Conservation (phyloP, 78 protist genomes). For the Dictyostelium intermedium region DNA sequence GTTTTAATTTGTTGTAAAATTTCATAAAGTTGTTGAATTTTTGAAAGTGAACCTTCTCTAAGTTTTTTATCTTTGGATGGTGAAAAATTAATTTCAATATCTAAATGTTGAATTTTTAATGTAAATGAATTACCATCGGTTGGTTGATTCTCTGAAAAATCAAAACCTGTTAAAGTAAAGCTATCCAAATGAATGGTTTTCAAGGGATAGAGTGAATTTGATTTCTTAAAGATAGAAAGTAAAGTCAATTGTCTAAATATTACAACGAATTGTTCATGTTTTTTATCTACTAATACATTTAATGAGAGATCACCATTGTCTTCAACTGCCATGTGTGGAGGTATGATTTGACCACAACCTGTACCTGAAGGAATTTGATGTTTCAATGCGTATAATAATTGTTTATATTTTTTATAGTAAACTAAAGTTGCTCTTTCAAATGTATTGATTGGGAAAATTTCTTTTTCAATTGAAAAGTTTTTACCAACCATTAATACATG, state of each 20-base stretch:
- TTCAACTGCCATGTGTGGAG: background rate
- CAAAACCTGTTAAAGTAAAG: background rate
- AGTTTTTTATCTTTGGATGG: background rate
- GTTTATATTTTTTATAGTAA: slow-evolving; percentile 15
- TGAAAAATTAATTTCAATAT: background rate
- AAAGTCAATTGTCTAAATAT: background rate
- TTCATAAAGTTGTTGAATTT: background rate
- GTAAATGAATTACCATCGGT: background rate
- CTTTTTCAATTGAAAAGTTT: background rate
- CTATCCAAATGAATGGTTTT: background rate
- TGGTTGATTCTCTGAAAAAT: background rate
- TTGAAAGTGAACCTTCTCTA: background rate
- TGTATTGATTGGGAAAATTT: background rate
- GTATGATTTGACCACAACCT: background rate
- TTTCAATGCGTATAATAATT: slow-evolving; percentile 1
- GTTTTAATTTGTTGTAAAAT: background rate
- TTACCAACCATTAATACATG: slow-evolving; percentile 32
- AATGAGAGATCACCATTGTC: background rate
- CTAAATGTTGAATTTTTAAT: background rate
- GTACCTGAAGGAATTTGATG: slow-evolving; percentile 25
- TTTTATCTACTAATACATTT: background rate
- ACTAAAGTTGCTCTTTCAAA: background rate
- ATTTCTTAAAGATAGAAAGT: slow-evolving; percentile 17
- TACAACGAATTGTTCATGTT: background rate
- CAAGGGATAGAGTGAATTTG: background rate